Percentiles rank a stretch among this genome's conserved stretches.
Evolutionary conservation across 768 basidiomycete species (phyloP).

Genomic region (Collybia mongolica): DNA sequence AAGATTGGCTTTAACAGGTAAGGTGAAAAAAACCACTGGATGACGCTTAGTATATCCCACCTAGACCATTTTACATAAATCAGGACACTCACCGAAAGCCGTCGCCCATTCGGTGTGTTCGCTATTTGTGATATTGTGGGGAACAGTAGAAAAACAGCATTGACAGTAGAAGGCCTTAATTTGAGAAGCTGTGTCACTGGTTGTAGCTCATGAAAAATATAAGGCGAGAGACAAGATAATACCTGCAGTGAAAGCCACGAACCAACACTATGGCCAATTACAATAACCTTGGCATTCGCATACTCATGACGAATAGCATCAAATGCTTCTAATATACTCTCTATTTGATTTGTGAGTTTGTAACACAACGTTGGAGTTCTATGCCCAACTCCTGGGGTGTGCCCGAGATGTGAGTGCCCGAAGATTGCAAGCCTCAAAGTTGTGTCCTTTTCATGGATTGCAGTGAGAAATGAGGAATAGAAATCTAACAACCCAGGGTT

Average conservation of each 20-base stretch:
- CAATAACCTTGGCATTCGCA: constrained; percentile 35
- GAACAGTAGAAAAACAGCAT: constrained; percentile 60
- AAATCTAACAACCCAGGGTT: constrained; percentile 65
- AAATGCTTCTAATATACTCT: constrained; percentile 53
- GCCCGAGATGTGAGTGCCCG: constrained; percentile 64
- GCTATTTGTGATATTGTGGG: constrained; percentile 68
- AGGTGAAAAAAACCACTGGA: constrained; percentile 49
- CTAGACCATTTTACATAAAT: neutral
- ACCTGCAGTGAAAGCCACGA: constrained; percentile 68
- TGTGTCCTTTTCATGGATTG: constrained; percentile 38
- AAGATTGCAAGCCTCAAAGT: constrained; percentile 48
- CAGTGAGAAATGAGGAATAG: constrained; percentile 63
- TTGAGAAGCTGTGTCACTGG: constrained; percentile 45
- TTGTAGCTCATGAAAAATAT: neutral
- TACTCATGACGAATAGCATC: constrained; percentile 38
- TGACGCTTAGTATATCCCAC: neutral
- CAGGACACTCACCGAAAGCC: constrained; percentile 47
- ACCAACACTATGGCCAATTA: constrained; percentile 72
- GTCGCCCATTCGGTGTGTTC: constrained; percentile 61
- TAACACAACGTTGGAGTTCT: constrained; percentile 20
- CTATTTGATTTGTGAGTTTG: constrained; percentile 49
- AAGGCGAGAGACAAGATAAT: constrained; percentile 14
- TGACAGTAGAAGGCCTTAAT: constrained; percentile 32
- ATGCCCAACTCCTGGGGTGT: constrained; percentile 42
- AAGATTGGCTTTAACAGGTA: constrained; percentile 39